Percentiles rank a stretch among this genome's conserved stretches.
Conservation (phyloP, 73 alveolate species). For the Paramecium caudatum region DNA sequence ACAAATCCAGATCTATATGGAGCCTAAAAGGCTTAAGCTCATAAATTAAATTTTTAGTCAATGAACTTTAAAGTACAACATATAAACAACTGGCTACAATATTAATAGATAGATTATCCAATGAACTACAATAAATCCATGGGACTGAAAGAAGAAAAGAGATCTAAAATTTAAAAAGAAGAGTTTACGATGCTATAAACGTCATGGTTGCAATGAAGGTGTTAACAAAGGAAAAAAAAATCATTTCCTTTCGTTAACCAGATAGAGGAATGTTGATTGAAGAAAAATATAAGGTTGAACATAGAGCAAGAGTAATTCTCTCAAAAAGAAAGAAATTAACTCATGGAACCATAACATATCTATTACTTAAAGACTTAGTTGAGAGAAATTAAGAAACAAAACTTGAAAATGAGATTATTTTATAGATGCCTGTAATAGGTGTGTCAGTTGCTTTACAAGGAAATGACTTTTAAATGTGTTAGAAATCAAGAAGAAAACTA, state of each 20-base stretch:
- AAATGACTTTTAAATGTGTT: not conserved
- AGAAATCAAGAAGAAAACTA: not conserved
- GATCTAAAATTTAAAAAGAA: slow-evolving; percentile 86
- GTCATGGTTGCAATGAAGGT: slow-evolving; percentile 90
- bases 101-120: slow-evolving; percentile 77
- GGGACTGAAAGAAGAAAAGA: slow-evolving; percentile 80
- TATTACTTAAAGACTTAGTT: not conserved
- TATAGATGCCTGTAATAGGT: not conserved
- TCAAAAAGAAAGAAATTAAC: slow-evolving; percentile 12
- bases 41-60: slow-evolving; percentile 83
- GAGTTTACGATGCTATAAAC: slow-evolving; percentile 92
- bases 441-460: not conserved
- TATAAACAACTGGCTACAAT: slow-evolving; percentile 86
- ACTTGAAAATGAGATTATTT: not conserved
- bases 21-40: slow-evolving; percentile 83
- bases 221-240: slow-evolving; percentile 81
- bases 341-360: not conserved
- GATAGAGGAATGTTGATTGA: not conserved
- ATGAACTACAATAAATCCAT: slow-evolving; percentile 69
- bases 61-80: slow-evolving; percentile 77
- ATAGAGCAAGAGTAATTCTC: not conserved
- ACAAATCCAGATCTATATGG: slow-evolving; percentile 10
- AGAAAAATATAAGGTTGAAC: slow-evolving; percentile 13
- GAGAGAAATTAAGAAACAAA: not conserved
- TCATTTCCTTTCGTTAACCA: slow-evolving; percentile 66